Evolutionary conservation across 345 rosid genomes (phyloP).

Genomic region (Melaleuca quinquenervia): DNA sequence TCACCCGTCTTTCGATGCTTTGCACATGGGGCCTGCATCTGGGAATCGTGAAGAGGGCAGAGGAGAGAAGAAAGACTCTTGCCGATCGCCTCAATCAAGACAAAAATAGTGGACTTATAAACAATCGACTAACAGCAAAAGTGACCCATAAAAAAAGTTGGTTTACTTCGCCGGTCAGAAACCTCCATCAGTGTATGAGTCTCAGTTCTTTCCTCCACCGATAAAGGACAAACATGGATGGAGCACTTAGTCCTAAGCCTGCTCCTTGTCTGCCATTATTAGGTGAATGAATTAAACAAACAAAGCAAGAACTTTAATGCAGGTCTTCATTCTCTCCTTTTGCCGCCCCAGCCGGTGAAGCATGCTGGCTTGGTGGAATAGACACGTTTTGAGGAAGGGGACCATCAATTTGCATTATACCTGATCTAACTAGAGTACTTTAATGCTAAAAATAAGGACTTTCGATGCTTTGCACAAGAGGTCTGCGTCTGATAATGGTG

Average conservation of each 20-base stretch:
- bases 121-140: no score
- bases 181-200: not conserved
- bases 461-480: not conserved
- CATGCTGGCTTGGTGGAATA: no score
- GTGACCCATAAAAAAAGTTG: no score
- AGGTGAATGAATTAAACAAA: no score
- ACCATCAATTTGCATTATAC: not conserved
- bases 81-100: not conserved
- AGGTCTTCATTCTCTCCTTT: no score
- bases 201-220: not conserved
- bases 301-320: no score
- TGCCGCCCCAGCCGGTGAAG: no score
- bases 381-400: not conserved
- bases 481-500: no score
- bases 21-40: no score
- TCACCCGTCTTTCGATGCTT: no score
- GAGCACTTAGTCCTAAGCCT: not conserved
- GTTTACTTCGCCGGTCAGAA: not conserved
- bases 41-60: no score
- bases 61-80: not conserved
- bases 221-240: not conserved
- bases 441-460: not conserved
- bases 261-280: no score
- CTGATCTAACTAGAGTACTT: not conserved
- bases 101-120: not conserved